Conservation (phyloP, 177 flowering plant species). For the Viscum album region DNA sequence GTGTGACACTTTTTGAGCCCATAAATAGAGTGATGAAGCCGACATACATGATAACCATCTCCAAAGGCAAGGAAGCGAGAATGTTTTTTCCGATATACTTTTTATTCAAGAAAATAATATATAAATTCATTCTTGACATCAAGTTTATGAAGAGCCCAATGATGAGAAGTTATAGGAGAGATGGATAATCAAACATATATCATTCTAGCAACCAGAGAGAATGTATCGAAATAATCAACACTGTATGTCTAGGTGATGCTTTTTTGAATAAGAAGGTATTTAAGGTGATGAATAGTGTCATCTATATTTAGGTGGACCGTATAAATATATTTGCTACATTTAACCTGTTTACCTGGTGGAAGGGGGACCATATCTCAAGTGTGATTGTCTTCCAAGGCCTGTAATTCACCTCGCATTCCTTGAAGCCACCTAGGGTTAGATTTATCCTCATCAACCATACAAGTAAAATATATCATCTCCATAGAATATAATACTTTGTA, state of each 20-base stretch:
- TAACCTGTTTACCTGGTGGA: no score
- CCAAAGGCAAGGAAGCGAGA: not conserved
- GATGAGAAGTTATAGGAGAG: not conserved
- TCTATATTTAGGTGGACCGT: not conserved
- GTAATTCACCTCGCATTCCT: no score
- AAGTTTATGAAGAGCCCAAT: not conserved
- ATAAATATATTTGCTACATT: no score
- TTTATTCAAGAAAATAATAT: not conserved
- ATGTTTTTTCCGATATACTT: not conserved
- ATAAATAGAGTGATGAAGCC: not conserved
- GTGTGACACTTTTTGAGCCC: not conserved
- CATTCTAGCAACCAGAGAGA: no score
- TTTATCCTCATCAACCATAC: no score
- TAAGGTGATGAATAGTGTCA: not conserved
- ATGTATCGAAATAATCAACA: no score
- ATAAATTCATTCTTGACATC: not conserved
- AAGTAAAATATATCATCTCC: no score
- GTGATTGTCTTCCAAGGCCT: no score
- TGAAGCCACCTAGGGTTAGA: no score
- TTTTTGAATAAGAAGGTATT: not conserved
- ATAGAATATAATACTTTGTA: no score
- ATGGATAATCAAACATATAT: not conserved
- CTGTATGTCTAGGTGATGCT: no score
- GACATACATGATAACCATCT: not conserved
- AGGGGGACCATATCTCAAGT: no score